Conservation (phyloP, 73 alveolate genomes). For the Symbiodinium pilosum region DNA sequence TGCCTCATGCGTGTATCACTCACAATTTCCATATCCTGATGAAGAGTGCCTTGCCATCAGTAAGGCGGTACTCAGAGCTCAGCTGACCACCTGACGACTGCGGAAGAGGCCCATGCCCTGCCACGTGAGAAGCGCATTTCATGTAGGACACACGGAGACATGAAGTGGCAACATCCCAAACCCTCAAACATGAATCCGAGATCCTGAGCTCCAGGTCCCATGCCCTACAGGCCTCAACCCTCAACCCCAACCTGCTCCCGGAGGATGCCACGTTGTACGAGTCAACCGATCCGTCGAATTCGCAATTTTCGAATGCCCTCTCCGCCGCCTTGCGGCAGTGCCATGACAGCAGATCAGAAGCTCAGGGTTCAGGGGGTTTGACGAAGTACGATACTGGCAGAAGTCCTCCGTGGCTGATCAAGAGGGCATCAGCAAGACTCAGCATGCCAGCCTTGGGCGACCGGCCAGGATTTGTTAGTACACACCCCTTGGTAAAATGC, state of each 20-base stretch:
- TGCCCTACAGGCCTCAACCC: background rate
- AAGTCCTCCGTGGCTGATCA: too few species aligned
- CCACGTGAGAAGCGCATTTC: too few species aligned
- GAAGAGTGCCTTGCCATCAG: too few species aligned
- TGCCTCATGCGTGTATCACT: too few species aligned
- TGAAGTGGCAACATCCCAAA: background rate
- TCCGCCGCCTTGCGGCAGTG: slow-evolving; percentile 5
- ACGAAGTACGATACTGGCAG: too few species aligned
- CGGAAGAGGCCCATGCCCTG: background rate
- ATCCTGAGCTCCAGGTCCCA: background rate
- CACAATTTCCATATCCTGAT: too few species aligned
- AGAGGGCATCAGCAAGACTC: too few species aligned
- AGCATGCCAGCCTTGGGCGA: too few species aligned
- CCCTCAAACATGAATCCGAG: background rate
- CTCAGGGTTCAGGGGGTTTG: too few species aligned
- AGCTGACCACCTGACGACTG: background rate
- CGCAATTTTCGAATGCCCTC: background rate
- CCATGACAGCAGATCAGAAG: background rate
- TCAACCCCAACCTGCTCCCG: background rate
- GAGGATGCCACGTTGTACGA: background rate
- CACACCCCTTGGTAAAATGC: too few species aligned
- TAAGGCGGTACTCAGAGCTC: slow-evolving; percentile 1
- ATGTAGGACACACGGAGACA: background rate
- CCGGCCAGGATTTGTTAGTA: too few species aligned
- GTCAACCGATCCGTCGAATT: background rate